Conservation (phyloP, 1,284 basidiomycete species). For the Sporisorium scitamineum region DNA sequence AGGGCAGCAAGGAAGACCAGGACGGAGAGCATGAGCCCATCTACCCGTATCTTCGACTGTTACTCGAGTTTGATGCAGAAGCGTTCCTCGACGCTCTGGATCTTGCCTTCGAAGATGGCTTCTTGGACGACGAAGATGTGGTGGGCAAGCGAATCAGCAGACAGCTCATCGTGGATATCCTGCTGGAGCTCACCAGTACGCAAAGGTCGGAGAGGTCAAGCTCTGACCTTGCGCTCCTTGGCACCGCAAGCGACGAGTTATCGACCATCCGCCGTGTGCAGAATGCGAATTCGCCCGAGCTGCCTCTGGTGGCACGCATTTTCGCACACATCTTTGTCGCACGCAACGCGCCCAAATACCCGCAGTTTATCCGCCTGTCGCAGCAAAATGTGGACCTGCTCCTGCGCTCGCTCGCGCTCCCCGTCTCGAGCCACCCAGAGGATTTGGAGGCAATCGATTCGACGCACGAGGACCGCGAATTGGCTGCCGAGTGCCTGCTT, state of each 20-base stretch:
- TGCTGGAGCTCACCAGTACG: conserved; percentile 78
- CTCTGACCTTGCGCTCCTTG: not conserved
- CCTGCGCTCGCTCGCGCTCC: conserved; percentile 81
- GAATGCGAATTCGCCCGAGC: conserved; percentile 4
- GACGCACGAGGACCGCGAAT: conserved; percentile 90
- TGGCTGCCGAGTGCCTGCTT: conserved; percentile 93
- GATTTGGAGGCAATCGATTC: conserved; percentile 23
- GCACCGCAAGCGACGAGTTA: not conserved
- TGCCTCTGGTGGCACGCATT: conserved; percentile 70
- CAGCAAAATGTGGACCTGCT: conserved; percentile 80
- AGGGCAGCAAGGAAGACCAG: conserved; percentile 76
- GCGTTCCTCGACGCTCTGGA: conserved; percentile 94
- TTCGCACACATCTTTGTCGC: conserved; percentile 96
- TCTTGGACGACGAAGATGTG: conserved; percentile 80
- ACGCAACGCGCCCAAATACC: conserved; percentile 95
- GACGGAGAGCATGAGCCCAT: conserved; percentile 72
- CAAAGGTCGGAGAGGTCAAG: not conserved
- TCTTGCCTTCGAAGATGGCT: conserved; percentile 91
- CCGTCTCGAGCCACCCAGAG: conserved; percentile 75
- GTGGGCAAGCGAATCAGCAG: conserved; percentile 74
- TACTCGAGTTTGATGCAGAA: conserved; percentile 91
- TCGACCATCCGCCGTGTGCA: not conserved
- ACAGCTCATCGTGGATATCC: conserved; percentile 83
- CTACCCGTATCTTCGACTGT: conserved; percentile 87
- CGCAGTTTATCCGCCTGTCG: conserved; percentile 83